phyloP scores from a whole-genome alignment of 2,329 filamentous ascomycete species.

The Exophiala phaeomuriformis region DNA sequence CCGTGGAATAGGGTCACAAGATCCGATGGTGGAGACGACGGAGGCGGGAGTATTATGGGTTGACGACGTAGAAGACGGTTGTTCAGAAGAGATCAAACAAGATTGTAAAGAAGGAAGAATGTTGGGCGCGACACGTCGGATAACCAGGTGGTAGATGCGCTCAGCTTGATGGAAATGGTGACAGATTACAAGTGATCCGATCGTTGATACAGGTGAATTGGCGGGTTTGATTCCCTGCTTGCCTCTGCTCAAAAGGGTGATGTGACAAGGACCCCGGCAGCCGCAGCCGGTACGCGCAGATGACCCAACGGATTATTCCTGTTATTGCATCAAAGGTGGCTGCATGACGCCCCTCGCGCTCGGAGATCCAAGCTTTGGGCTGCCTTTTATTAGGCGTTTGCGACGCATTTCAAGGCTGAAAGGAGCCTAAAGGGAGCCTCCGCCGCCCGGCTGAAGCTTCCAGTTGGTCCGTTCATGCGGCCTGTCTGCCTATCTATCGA shows the following conservation, averaged over 20 bases:
- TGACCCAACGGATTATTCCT: not conserved
- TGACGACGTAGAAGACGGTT: not conserved
- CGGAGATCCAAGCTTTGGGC: not conserved
- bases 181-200: constrained; percentile 1
- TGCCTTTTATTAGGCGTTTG: not conserved
- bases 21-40: constrained; percentile 6
- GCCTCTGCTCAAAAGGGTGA: not conserved
- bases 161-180: constrained; percentile 1
- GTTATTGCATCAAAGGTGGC: not conserved
- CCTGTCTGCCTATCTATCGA: not conserved
- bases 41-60: not conserved
- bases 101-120: constrained; percentile 1
- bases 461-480: not conserved
- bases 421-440: not conserved
- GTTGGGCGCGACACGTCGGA: not conserved
- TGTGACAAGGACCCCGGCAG: not conserved
- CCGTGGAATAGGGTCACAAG: constrained; percentile 5
- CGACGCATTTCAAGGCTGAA: not conserved
- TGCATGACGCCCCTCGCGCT: not conserved
- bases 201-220: constrained; percentile 5
- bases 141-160: not conserved
- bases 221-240: not conserved
- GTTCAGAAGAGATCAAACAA: not conserved
- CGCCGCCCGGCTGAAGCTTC: not conserved
- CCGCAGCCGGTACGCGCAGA: not conserved